These are phyloP conservation scores for Naganishia sp. DNA, from an alignment of 1,284 basidiomycete genomes.

Conservation along the genomic window DNA sequence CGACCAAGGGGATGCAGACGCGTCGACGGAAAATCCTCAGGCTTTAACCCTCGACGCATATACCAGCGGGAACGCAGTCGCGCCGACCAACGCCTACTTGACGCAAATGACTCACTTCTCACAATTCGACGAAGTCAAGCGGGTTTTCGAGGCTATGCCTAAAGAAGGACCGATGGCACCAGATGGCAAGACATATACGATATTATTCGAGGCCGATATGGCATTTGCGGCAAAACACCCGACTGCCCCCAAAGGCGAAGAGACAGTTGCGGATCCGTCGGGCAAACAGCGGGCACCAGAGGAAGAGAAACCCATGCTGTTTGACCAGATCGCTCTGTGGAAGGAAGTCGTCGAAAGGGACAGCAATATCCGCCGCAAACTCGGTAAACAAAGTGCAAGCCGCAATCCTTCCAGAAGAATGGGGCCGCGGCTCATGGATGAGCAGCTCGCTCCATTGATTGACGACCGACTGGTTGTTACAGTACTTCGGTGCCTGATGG, in stretches of 20 bases:
- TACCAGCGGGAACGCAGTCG: slow-evolving; percentile 31
- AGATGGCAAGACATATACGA: slow-evolving; percentile 46
- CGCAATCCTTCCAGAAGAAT: slow-evolving; percentile 39
- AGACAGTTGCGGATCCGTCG: background rate
- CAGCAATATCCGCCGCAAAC: background rate
- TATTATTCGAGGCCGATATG: slow-evolving; percentile 40
- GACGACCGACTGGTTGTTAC: slow-evolving; percentile 42
- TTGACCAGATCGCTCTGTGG: slow-evolving; percentile 13
- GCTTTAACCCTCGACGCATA: slow-evolving; percentile 14
- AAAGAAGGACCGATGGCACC: slow-evolving; percentile 41
- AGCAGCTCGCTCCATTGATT: slow-evolving; percentile 32
- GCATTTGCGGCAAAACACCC: background rate
- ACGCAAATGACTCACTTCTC: slow-evolving; percentile 45
- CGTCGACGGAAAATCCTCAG: slow-evolving; percentile 32
- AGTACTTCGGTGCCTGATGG: slow-evolving; percentile 39
- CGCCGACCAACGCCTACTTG: slow-evolving; percentile 51
- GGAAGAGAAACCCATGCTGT: slow-evolving; percentile 18
- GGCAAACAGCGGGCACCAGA: slow-evolving; percentile 5
- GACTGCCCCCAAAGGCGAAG: too few species aligned
- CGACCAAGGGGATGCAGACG: background rate
- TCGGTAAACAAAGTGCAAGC: slow-evolving; percentile 35
- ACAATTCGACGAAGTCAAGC: slow-evolving; percentile 47
- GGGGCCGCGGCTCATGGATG: slow-evolving; percentile 37
- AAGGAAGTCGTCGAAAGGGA: slow-evolving; percentile 20
- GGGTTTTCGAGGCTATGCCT: slow-evolving; percentile 44